Percentiles rank a stretch among this genome's conserved stretches.
These are phyloP conservation scores for Trichoderma aggressivum DNA, from an alignment of 2,329 filamentous ascomycete species.

Conservation along the genomic window DNA sequence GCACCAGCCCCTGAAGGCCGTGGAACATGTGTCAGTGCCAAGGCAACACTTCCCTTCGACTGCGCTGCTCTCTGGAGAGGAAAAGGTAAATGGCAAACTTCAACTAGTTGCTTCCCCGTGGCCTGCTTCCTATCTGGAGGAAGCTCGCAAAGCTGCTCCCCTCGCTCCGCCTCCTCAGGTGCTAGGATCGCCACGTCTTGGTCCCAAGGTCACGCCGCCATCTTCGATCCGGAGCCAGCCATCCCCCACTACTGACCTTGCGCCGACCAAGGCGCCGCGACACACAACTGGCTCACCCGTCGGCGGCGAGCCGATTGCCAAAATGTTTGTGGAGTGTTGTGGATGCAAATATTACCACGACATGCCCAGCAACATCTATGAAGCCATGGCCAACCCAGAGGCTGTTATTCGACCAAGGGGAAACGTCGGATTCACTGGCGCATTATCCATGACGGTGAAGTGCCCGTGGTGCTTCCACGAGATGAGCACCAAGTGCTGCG, in stretches of 20 bases:
- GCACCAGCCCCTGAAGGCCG: constrained; percentile 37
- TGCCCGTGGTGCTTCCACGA: constrained; percentile 71
- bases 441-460: constrained; percentile 59
- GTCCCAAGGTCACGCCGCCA: constrained; percentile 17
- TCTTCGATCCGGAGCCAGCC: constrained; percentile 16
- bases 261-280: background rate
- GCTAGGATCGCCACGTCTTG: background rate
- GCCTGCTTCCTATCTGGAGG: constrained; percentile 19
- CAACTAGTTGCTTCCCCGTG: background rate
- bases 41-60: background rate
- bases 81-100: background rate
- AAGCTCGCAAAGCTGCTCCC: constrained; percentile 19
- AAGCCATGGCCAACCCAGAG: constrained; percentile 60
- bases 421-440: constrained; percentile 50
- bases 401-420: constrained; percentile 49
- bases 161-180: constrained; percentile 17
- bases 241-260: background rate
- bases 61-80: background rate
- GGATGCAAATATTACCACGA: constrained; percentile 63
- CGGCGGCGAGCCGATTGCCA: constrained; percentile 47
- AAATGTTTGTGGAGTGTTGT: constrained; percentile 65
- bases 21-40: constrained; percentile 20
- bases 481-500: constrained; percentile 67
- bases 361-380: constrained; percentile 61
- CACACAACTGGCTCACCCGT: constrained; percentile 13